Conservation (phyloP, 2,329 filamentous ascomycete species). For the Bipolaris zeicola region DNA sequence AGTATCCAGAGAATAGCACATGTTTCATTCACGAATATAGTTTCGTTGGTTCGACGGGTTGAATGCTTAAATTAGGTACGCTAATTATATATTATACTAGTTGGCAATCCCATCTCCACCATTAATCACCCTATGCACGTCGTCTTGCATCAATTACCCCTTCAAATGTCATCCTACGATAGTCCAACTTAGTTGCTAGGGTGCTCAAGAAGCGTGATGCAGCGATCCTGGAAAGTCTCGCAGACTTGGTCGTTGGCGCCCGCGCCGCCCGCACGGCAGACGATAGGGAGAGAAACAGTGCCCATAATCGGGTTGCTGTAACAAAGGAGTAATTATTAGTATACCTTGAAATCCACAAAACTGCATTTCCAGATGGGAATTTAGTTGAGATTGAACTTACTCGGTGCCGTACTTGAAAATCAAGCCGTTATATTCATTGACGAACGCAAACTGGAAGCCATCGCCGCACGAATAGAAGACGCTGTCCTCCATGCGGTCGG, state of each 20-base stretch:
- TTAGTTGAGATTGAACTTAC: conserved; percentile 7
- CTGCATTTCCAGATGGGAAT: not conserved
- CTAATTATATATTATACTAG: not conserved
- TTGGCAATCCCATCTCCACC: not conserved
- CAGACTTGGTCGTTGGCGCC: conserved; percentile 68
- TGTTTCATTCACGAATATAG: not conserved
- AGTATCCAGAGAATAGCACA: not conserved
- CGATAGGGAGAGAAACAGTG: conserved; percentile 20
- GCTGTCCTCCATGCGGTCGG: conserved; percentile 14
- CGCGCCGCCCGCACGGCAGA: conserved; percentile 23
- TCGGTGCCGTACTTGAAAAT: conserved; percentile 21
- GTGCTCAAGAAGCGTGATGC: conserved; percentile 46
- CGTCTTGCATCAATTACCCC: not conserved
- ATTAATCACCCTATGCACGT: not conserved
- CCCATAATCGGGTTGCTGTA: conserved; percentile 16
- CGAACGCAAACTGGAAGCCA: conserved; percentile 21
- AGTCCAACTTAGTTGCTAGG: not conserved
- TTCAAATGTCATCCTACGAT: not conserved
- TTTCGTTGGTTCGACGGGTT: not conserved
- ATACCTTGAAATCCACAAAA: not conserved
- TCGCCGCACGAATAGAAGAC: conserved; percentile 11
- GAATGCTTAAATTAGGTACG: not conserved
- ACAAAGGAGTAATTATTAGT: conserved; percentile 1
- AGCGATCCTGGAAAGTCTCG: conserved; percentile 68
- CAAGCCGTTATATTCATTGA: conserved; percentile 18